Evolutionary conservation across 352 stramenopile species (phyloP).

Genomic region (Pythium oligandrum): DNA sequence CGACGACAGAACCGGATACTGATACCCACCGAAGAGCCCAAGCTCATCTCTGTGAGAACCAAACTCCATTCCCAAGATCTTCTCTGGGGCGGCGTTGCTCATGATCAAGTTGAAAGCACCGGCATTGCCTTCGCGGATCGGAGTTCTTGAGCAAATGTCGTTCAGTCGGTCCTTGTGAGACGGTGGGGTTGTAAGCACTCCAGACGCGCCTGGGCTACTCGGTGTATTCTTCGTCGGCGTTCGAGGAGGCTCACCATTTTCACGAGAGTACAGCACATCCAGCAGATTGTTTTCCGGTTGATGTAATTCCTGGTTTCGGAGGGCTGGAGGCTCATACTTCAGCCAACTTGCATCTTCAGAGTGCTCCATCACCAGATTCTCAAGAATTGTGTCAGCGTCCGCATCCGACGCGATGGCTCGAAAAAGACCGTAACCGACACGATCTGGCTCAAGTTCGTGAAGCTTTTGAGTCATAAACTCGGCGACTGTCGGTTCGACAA

Average conservation of each 20-base stretch:
- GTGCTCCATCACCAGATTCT: slow-evolving; percentile 8
- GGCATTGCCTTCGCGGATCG: too few relatives aligned
- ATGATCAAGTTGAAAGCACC: slow-evolving; percentile 20
- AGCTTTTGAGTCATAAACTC: too few relatives aligned
- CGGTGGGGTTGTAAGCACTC: too few relatives aligned
- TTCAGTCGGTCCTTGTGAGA: too few relatives aligned
- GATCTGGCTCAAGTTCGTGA: background rate
- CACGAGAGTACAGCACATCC: slow-evolving; percentile 17
- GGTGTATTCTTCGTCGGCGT: slow-evolving; percentile 10
- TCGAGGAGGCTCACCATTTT: slow-evolving; percentile 3
- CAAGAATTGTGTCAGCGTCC: slow-evolving; percentile 12
- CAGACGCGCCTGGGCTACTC: too few relatives aligned
- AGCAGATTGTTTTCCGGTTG: slow-evolving; percentile 1
- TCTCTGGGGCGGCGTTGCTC: slow-evolving; percentile 20
- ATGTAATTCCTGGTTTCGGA: too few relatives aligned
- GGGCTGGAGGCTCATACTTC: background rate
- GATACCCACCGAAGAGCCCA: slow-evolving; percentile 23
- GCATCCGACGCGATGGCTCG: slow-evolving; percentile 11
- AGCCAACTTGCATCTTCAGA: background rate
- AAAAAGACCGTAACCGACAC: slow-evolving; percentile 4
- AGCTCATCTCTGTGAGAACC: slow-evolving; percentile 20
- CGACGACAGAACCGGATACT: slow-evolving; percentile 12
- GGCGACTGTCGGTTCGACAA: too few relatives aligned
- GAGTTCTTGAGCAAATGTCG: too few relatives aligned
- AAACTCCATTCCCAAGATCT: slow-evolving; percentile 27